A percentile compares a stretch with the other conserved stretches of the same genome.
These are phyloP conservation scores for Diaporthe eres DNA, from an alignment of 2,329 filamentous ascomycete genomes.

Conservation along the genomic window DNA sequence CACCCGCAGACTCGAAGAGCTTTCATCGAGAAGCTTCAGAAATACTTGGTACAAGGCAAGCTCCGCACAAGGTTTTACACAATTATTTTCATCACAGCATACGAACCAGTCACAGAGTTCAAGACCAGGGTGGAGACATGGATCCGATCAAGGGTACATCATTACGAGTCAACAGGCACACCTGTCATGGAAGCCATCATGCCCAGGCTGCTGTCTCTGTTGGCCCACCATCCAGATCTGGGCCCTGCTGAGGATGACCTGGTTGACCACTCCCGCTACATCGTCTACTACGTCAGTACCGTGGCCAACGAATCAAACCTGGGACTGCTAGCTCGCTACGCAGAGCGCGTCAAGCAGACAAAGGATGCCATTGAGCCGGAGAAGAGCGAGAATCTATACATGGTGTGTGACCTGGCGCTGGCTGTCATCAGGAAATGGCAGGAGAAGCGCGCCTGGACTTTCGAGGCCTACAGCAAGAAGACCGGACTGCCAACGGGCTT, in stretches of 20 bases:
- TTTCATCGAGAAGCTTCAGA: conserved; percentile 90
- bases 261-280: conserved; percentile 87
- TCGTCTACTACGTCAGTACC: conserved; percentile 88
- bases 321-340: conserved; percentile 90
- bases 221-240: conserved; percentile 96
- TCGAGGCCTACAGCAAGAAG: conserved; percentile 87
- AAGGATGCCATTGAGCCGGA: conserved; percentile 80
- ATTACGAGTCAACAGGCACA: conserved; percentile 71
- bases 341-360: conserved; percentile 92
- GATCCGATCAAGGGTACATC: conserved; percentile 84
- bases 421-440: conserved; percentile 87
- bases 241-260: conserved; percentile 76
- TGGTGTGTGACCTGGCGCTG: conserved; percentile 89
- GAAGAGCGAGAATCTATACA: conserved; percentile 82
- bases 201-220: conserved; percentile 84
- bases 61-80: conserved; percentile 86
- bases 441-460: conserved; percentile 86
- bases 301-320: conserved; percentile 91
- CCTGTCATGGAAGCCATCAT: conserved; percentile 85
- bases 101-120: conserved; percentile 84
- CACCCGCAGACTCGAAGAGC: conserved; percentile 80
- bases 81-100: conserved; percentile 90
- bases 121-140: conserved; percentile 86
- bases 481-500: conserved; percentile 84
- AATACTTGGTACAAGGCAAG: conserved; percentile 83